Percentiles rank a stretch among this genome's conserved stretches.
Conservation (phyloP, 2,329 filamentous ascomycete species). For the Dothiorella sarmentorum region DNA sequence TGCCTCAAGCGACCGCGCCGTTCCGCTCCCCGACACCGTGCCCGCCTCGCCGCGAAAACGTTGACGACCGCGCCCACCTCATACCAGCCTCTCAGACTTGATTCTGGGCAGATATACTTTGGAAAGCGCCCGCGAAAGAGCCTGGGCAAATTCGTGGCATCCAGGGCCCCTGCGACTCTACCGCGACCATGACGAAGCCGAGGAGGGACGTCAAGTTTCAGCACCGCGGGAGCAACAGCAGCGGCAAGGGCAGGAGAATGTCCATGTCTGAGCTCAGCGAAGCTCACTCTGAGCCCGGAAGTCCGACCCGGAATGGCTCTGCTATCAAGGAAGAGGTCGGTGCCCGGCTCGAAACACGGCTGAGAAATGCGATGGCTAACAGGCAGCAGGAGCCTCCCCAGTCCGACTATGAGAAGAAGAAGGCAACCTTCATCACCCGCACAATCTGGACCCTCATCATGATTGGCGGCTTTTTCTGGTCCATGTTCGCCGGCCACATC, state of each 20-base stretch:
- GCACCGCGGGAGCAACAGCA: conserved; percentile 41
- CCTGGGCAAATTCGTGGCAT: not conserved
- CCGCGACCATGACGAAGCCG: conserved; percentile 28
- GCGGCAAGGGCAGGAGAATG: conserved; percentile 54
- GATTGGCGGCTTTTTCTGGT: conserved; percentile 87
- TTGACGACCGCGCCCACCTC: not conserved
- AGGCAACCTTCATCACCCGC: conserved; percentile 93
- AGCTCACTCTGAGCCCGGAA: conserved; percentile 50
- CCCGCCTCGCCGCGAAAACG: not conserved
- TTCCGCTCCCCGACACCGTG: not conserved
- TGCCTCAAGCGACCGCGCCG: not conserved
- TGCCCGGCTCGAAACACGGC: not conserved
- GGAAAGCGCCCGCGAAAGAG: not conserved
- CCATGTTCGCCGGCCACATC: conserved; percentile 94
- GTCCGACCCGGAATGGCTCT: conserved; percentile 46
- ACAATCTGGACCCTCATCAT: conserved; percentile 98
- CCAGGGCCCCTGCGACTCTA: not conserved
- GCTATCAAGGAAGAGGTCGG: conserved; percentile 25
- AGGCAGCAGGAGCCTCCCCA: conserved; percentile 36
- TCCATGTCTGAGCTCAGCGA: conserved; percentile 72
- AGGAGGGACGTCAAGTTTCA: conserved; percentile 61
- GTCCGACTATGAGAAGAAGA: conserved; percentile 96
- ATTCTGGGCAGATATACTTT: not conserved
- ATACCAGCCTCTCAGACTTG: not conserved
- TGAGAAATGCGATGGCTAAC: not conserved